Evolutionary conservation across 371 early-diverging fungal species (phyloP).

Genomic region (Lichtheimia ornata): DNA sequence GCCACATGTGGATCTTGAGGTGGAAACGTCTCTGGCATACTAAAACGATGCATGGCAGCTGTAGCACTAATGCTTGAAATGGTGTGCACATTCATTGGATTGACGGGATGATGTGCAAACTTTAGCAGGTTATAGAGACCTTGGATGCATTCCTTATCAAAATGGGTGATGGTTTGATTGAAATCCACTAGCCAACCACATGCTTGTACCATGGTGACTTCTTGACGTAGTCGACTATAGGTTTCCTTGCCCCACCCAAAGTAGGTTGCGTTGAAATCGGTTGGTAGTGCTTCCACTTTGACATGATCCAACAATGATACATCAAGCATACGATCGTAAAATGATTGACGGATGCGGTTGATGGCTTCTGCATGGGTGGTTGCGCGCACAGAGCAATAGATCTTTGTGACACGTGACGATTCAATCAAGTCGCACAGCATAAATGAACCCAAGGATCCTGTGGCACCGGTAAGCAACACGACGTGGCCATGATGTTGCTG

Average conservation of each 20-base stretch:
- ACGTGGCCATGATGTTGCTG: conserved; percentile 13
- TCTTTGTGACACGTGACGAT: conserved; percentile 21
- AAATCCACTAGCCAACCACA: conserved; percentile 42
- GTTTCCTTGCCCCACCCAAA: conserved; percentile 30
- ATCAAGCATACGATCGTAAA: conserved; percentile 22
- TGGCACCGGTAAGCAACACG: conserved; percentile 41
- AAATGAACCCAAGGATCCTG: conserved; percentile 38
- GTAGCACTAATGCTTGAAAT: conserved; percentile 33
- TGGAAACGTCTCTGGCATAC: conserved; percentile 25
- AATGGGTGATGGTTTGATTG: conserved; percentile 29
- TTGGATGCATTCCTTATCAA: conserved; percentile 35
- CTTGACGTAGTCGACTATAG: conserved; percentile 21
- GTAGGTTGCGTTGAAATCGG: conserved; percentile 14
- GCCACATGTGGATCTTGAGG: conserved; percentile 27
- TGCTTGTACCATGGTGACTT: conserved; percentile 37
- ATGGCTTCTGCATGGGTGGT: conserved; percentile 6
- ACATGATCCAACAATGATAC: not conserved
- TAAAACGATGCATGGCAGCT: conserved; percentile 12
- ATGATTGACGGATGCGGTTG: conserved; percentile 22
- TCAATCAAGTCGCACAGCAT: conserved; percentile 26
- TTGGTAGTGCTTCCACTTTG: conserved; percentile 11
- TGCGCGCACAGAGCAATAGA: conserved; percentile 15
- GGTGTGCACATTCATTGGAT: conserved; percentile 39
- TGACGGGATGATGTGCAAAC: conserved; percentile 27
- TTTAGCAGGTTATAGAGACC: conserved; percentile 36